Percentiles rank a stretch among this genome's conserved stretches.
Conservation (phyloP, 148 eudicot species). For the Cornus suecica region DNA sequence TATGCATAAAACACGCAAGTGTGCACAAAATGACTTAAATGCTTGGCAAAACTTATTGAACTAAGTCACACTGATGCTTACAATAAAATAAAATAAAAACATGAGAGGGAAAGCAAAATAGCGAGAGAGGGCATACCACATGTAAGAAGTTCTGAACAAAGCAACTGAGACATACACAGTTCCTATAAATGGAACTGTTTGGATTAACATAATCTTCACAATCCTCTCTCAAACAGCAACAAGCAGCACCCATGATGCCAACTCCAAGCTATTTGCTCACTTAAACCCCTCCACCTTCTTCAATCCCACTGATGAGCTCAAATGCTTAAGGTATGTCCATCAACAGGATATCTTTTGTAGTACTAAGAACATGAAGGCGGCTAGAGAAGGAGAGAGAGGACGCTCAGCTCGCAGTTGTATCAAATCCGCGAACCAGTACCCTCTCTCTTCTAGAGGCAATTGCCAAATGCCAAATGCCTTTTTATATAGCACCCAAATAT, state of each 20-base stretch:
- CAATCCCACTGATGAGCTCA: slow-evolving; percentile 12
- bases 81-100: background rate
- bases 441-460: slow-evolving; percentile 25
- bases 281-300: slow-evolving; percentile 14
- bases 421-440: slow-evolving; percentile 47
- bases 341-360: background rate
- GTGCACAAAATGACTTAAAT: background rate
- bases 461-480: slow-evolving; percentile 11
- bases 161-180: slow-evolving; percentile 72
- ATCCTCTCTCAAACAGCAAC: slow-evolving; percentile 83
- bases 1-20: background rate
- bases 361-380: background rate
- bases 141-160: slow-evolving; percentile 69
- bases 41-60: background rate
- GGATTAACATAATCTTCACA: slow-evolving; percentile 72
- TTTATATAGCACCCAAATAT: background rate
- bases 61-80: background rate
- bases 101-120: background rate
- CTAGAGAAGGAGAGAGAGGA: slow-evolving; percentile 39
- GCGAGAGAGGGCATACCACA: slow-evolving; percentile 49
- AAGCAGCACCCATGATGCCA: slow-evolving; percentile 72
- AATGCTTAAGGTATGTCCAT: background rate
- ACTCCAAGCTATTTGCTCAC: slow-evolving; percentile 17
- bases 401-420: slow-evolving; percentile 37
- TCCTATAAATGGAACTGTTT: slow-evolving; percentile 60